Conservation (phyloP, 306 rosid species). For the Oxytropis ochrocephala region DNA sequence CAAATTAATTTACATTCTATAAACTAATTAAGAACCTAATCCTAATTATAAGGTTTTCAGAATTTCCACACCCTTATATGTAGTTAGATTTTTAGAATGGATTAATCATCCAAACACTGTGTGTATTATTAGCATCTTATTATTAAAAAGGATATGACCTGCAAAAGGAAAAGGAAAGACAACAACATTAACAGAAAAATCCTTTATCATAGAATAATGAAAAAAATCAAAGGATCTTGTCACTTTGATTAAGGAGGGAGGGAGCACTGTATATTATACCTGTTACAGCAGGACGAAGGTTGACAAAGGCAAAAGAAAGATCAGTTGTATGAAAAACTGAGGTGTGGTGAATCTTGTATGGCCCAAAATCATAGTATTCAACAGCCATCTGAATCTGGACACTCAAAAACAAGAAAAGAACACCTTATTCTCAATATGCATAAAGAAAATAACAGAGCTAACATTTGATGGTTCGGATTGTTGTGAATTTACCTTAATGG, state of each 20-base stretch:
- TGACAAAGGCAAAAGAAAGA: conserved; percentile 73
- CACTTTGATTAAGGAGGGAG: background rate
- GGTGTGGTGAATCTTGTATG: conserved; percentile 52
- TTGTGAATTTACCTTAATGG: conserved; percentile 11
- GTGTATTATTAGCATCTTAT: background rate
- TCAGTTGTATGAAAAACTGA: conserved; percentile 58
- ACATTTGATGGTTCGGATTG: background rate
- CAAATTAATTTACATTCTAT: background rate
- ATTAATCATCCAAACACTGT: background rate
- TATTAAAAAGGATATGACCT: conserved; percentile 85
- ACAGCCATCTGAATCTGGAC: conserved; percentile 46
- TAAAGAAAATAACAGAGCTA: background rate
- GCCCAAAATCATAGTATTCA: conserved; percentile 55
- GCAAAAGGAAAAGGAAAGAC: conserved; percentile 36
- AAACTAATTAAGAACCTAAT: background rate
- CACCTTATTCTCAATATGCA: background rate
- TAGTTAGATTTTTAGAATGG: background rate
- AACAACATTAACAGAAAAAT: background rate
- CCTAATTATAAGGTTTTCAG: background rate
- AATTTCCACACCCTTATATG: background rate
- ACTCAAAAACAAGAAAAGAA: background rate
- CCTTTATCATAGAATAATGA: no score
- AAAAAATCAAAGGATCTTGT: no score
- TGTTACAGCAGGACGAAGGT: conserved; percentile 56
- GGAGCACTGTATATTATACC: background rate